Percentiles rank a stretch among this genome's conserved stretches.
These are phyloP conservation scores for Cytospora schulzeri DNA, from an alignment of 2,329 filamentous ascomycete genomes.

Conservation along the genomic window DNA sequence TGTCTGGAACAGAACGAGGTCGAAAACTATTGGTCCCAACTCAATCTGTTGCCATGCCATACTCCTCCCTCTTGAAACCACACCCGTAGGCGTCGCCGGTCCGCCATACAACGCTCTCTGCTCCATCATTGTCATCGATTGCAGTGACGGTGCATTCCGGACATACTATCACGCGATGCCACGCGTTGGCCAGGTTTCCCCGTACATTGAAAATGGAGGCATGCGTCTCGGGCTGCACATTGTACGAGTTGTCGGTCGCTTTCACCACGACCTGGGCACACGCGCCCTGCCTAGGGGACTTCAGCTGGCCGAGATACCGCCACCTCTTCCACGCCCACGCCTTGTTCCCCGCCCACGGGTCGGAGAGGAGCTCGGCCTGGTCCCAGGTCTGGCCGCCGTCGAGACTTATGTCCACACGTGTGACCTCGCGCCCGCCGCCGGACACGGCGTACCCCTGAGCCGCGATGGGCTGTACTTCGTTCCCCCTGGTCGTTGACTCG, in stretches of 20 bases:
- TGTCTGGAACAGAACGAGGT: too few species aligned
- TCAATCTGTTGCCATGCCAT: neutral
- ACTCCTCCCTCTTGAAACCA: conserved; percentile 33
- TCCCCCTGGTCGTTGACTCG: neutral
- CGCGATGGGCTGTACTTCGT: conserved; percentile 35
- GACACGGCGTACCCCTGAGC: conserved; percentile 69
- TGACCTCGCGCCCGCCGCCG: conserved; percentile 65
- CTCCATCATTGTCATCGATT: conserved; percentile 5
- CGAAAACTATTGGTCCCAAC: neutral
- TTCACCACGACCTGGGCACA: conserved; percentile 63
- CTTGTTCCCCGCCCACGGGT: conserved; percentile 48
- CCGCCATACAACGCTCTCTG: conserved; percentile 34
- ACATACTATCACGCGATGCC: conserved; percentile 58
- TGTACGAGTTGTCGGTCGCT: conserved; percentile 67
- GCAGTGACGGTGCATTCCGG: conserved; percentile 32
- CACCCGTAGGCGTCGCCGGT: conserved; percentile 35
- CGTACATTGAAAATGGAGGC: conserved; percentile 63
- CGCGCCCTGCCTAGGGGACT: conserved; percentile 35
- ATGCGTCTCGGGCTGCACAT: conserved; percentile 65
- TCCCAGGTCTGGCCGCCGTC: conserved; percentile 67
- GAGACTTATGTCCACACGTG: conserved; percentile 67
- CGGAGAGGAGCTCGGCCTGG: conserved; percentile 61
- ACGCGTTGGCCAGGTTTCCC: conserved; percentile 67
- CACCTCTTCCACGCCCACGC: conserved; percentile 68
- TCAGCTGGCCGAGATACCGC: conserved; percentile 56